Conservation (phyloP, 1,284 basidiomycete species). For the Phellopilus nigrolimitatus region DNA sequence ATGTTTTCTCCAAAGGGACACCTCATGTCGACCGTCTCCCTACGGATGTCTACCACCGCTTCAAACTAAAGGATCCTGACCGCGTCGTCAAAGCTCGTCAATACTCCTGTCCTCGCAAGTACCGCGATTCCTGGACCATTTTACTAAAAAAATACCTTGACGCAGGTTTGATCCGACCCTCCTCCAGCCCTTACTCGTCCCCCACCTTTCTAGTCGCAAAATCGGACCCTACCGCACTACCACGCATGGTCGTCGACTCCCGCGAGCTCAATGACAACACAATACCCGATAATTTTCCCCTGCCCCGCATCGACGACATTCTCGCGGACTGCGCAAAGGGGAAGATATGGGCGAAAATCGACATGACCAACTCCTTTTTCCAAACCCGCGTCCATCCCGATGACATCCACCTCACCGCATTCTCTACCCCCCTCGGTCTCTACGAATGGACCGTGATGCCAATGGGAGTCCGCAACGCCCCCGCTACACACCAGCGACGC, state of each 20-base stretch:
- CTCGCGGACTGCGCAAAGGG: too few relatives aligned
- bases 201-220: conserved; percentile 38
- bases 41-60: background rate
- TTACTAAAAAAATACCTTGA: conserved; percentile 28
- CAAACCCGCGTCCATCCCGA: conserved; percentile 33
- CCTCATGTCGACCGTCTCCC: background rate
- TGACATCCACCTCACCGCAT: conserved; percentile 33
- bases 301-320: too few relatives aligned
- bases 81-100: background rate
- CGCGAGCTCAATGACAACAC: conserved; percentile 35
- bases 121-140: conserved; percentile 26
- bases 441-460: too few relatives aligned
- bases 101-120: conserved; percentile 27
- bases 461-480: conserved; percentile 36
- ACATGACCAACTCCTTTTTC: too few relatives aligned
- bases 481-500: conserved; percentile 33
- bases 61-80: background rate
- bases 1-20: background rate
- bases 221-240: conserved; percentile 29
- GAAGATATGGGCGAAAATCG: too few relatives aligned
- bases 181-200: conserved; percentile 27
- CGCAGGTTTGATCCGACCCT: conserved; percentile 30
- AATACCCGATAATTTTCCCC: conserved; percentile 30
- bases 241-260: conserved; percentile 40
- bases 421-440: conserved; percentile 35